These are phyloP conservation scores for Cryptomeria japonica DNA, from an alignment of 75 land plant species.

Conservation along the genomic window DNA sequence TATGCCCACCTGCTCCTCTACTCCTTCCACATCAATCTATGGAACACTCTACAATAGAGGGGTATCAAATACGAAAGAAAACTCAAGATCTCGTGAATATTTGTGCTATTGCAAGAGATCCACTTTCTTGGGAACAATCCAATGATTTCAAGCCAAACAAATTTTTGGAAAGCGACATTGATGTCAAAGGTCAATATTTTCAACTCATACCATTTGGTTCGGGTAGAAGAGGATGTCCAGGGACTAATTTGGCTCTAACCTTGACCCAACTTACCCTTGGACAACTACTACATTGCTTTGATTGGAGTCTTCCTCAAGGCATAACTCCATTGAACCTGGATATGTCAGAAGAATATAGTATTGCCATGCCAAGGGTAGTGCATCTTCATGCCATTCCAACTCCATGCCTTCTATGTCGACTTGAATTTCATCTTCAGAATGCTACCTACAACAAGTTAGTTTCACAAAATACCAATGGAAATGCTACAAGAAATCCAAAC, in stretches of 20 bases:
- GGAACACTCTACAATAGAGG: constrained; percentile 15
- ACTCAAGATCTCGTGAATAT: constrained; percentile 12
- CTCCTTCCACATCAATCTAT: constrained; percentile 38
- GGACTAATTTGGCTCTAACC: too few relatives aligned
- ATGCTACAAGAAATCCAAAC: too few relatives aligned
- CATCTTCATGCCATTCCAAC: constrained; percentile 17
- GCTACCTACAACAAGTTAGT: too few relatives aligned
- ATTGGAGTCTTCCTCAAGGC: background rate
- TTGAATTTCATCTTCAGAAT: too few relatives aligned
- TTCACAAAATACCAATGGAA: too few relatives aligned
- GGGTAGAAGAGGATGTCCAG: too few relatives aligned
- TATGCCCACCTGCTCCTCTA: constrained; percentile 30
- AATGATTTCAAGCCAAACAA: constrained; percentile 6
- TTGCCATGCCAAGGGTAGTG: constrained; percentile 7
- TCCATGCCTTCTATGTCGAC: constrained; percentile 13
- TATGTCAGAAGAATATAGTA: constrained; percentile 22
- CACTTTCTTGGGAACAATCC: background rate
- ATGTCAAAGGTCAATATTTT: background rate
- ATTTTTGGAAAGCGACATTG: background rate
- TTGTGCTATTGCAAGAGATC: constrained; percentile 8
- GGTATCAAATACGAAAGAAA: constrained; percentile 34
- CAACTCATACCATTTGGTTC: too few relatives aligned
- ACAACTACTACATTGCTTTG: background rate
- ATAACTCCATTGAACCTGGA: constrained; percentile 17
- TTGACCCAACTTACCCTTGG: too few relatives aligned